phyloP scores from a whole-genome alignment of 495 filamentous ascomycete genomes.

The Lichenothelia convexa region DNA sequence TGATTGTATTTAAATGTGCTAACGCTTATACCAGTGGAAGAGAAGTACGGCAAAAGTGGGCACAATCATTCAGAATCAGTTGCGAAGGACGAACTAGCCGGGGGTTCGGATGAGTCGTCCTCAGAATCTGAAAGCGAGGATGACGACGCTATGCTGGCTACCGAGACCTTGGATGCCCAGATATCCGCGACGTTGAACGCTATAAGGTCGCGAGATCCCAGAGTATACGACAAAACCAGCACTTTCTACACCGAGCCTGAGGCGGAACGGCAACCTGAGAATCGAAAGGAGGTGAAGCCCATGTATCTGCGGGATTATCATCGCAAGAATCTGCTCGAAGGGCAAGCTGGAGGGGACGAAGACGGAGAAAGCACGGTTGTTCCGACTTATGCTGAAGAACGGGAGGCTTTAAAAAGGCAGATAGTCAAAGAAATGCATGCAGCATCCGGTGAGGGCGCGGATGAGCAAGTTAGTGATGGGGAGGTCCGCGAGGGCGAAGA shows the following conservation, averaged over 20 bases:
- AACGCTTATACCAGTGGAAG: conserved; percentile 42
- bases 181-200: conserved; percentile 71
- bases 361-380: conserved; percentile 33
- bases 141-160: conserved; percentile 69
- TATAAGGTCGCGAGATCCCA: conserved; percentile 73
- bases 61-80: too few relatives aligned
- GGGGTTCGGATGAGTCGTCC: conserved; percentile 24
- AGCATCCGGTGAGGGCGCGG: conserved; percentile 30
- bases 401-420: conserved; percentile 56
- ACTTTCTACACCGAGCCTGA: conserved; percentile 59
- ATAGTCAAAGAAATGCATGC: conserved; percentile 67
- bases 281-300: conserved; percentile 53
- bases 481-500: conserved; percentile 33
- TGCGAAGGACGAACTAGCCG: conserved; percentile 21
- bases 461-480: conserved; percentile 19
- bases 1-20: conserved; percentile 1
- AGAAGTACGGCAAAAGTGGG: conserved; percentile 51
- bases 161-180: conserved; percentile 63
- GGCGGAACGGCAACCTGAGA: conserved; percentile 20
- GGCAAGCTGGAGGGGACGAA: conserved; percentile 37
- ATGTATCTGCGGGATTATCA: conserved; percentile 85
- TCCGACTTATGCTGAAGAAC: conserved; percentile 67
- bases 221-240: conserved; percentile 62
- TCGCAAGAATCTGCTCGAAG: conserved; percentile 58
- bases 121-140: conserved; percentile 69